Evolutionary conservation across 495 filamentous ascomycete genomes (phyloP).

Genomic region (Lindgomyces ingoldianus): DNA sequence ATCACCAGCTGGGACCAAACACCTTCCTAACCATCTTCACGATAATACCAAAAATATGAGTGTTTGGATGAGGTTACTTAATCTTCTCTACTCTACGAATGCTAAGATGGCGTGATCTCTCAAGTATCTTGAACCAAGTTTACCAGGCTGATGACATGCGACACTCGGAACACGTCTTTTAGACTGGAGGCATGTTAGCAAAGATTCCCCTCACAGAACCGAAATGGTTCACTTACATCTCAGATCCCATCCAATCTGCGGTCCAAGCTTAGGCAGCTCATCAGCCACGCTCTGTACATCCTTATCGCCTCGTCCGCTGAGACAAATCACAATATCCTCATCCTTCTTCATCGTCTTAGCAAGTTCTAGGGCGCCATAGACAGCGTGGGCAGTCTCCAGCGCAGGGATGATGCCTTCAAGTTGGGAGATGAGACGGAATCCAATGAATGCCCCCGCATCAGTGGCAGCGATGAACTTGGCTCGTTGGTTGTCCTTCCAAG

Average conservation of each 20-base stretch:
- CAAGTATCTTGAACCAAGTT: no score
- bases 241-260: constrained; percentile 94
- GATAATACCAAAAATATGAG: no score
- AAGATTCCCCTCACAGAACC: not conserved
- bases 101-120: no score
- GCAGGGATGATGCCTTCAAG: constrained; percentile 96
- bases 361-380: constrained; percentile 83
- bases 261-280: constrained; percentile 83
- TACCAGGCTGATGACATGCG: no score
- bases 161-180: not conserved
- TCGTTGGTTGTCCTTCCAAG: constrained; percentile 86
- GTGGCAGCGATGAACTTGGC: constrained; percentile 90
- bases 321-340: constrained; percentile 89
- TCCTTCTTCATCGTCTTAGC: constrained; percentile 89
- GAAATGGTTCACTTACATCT: constrained; percentile 50
- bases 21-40: no score
- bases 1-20: no score
- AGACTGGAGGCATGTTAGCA: constrained; percentile 14
- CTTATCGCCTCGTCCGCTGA: constrained; percentile 93
- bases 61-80: no score
- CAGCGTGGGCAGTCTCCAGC: constrained; percentile 88
- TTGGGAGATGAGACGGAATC: constrained; percentile 80
- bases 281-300: constrained; percentile 98
- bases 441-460: constrained; percentile 86
- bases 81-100: no score